These are phyloP conservation scores for Decorospora gaudefroyi DNA, from an alignment of 2,329 filamentous ascomycete species.

Conservation along the genomic window DNA sequence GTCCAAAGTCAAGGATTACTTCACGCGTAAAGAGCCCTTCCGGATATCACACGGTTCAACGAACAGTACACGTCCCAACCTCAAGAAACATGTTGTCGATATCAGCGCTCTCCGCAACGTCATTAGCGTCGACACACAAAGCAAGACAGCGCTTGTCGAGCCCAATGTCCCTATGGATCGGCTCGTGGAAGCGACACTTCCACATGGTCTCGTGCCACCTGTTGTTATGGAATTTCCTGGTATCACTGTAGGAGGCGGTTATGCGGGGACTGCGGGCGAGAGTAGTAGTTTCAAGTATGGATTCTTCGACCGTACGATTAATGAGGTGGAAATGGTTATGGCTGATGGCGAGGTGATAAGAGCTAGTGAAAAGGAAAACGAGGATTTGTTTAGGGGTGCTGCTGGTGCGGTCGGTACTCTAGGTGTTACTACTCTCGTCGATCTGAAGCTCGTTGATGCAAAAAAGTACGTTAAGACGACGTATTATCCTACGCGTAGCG, in stretches of 20 bases:
- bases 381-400: constrained; percentile 67
- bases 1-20: constrained; percentile 54
- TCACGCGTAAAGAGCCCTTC: constrained; percentile 62
- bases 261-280: constrained; percentile 69
- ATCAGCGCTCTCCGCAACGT: constrained; percentile 68
- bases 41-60: constrained; percentile 78
- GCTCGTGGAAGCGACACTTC: constrained; percentile 63
- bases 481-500: constrained; percentile 52
- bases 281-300: constrained; percentile 71
- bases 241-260: constrained; percentile 72
- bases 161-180: constrained; percentile 71
- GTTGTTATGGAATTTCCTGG: constrained; percentile 74
- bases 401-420: constrained; percentile 69
- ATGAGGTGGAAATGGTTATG: constrained; percentile 67
- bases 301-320: constrained; percentile 66
- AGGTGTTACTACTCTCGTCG: constrained; percentile 65
- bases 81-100: constrained; percentile 60
- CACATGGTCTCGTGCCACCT: constrained; percentile 62
- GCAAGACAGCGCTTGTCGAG: constrained; percentile 66
- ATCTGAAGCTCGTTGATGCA: constrained; percentile 54
- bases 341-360: constrained; percentile 62
- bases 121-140: constrained; percentile 60
- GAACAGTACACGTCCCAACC: constrained; percentile 68
- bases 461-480: constrained; percentile 56
- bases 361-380: constrained; percentile 59